Percentiles rank a stretch among this genome's conserved stretches.
Conservation (phyloP, 2,329 filamentous ascomycete genomes). For the Chalaropsis thielavioides region DNA sequence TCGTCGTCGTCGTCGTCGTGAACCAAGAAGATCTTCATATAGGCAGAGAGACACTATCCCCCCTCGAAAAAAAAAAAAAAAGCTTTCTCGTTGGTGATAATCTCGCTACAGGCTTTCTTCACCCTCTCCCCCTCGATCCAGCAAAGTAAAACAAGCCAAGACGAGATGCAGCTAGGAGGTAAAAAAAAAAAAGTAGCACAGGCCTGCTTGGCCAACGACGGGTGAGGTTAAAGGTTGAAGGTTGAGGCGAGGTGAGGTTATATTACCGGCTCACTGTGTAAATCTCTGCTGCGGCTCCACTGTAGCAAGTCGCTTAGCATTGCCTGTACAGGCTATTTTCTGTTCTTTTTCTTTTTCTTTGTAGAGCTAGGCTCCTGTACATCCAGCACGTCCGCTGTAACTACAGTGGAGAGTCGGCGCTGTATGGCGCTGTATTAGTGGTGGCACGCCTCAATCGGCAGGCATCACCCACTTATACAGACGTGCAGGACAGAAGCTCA, state of each 20-base stretch:
- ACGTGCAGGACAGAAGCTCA: background rate
- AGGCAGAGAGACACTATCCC: background rate
- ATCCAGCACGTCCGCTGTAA: too few relatives aligned
- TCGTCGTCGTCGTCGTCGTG: background rate
- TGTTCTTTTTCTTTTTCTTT: too few relatives aligned
- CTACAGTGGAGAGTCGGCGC: too few relatives aligned
- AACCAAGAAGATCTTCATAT: background rate
- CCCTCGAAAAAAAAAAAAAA: background rate
- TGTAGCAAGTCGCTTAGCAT: too few relatives aligned
- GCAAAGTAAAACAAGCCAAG: conserved; percentile 1
- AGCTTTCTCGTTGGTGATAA: background rate
- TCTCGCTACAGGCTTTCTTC: background rate
- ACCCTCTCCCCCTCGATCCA: background rate
- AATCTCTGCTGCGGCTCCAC: too few relatives aligned
- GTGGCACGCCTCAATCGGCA: too few relatives aligned
- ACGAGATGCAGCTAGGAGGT: background rate
- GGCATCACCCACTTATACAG: background rate
- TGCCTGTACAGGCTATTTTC: too few relatives aligned
- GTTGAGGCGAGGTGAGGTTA: too few relatives aligned
- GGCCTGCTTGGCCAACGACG: background rate
- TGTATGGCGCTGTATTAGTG: too few relatives aligned
- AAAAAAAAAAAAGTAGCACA: too few relatives aligned
- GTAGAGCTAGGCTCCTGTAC: too few relatives aligned
- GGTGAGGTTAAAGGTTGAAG: background rate
- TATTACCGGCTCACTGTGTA: too few relatives aligned